These are phyloP conservation scores for Hymenoscyphus fructigenus DNA, from an alignment of 2,329 filamentous ascomycete species.

Conservation along the genomic window DNA sequence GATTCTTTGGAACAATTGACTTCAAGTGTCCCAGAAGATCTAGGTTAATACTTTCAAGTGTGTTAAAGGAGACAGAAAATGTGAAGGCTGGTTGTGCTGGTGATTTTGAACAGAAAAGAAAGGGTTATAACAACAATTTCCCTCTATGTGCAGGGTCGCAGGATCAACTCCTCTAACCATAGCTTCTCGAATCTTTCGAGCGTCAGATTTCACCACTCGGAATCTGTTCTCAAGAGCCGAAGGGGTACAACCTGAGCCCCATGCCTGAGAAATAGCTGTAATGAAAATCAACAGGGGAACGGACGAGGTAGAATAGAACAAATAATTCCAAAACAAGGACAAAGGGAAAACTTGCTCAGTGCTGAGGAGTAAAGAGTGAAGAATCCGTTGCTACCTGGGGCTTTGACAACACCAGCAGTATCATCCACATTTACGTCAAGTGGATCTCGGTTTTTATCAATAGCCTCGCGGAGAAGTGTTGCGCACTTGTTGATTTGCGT, in stretches of 20 bases:
- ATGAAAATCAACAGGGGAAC: slow-evolving; percentile 23
- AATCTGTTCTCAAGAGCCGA: slow-evolving; percentile 42
- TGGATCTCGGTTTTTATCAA: slow-evolving; percentile 27
- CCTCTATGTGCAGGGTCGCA: slow-evolving; percentile 34
- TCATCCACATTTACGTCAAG: slow-evolving; percentile 8
- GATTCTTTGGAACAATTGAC: no score
- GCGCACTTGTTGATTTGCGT: slow-evolving; percentile 16
- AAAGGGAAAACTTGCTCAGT: slow-evolving; percentile 7
- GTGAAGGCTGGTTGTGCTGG: neutral
- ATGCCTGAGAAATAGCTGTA: slow-evolving; percentile 27
- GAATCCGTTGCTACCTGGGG: slow-evolving; percentile 20
- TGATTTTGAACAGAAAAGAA: neutral
- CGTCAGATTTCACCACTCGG: slow-evolving; percentile 42
- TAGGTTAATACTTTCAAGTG: neutral
- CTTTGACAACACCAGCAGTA: slow-evolving; percentile 26
- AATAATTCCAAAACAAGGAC: neutral
- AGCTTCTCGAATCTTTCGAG: slow-evolving; percentile 38
- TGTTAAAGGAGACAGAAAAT: neutral
- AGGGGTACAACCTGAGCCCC: slow-evolving; percentile 38
- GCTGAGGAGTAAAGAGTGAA: neutral
- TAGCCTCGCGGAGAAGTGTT: slow-evolving; percentile 22
- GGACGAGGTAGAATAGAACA: neutral
- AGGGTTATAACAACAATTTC: neutral
- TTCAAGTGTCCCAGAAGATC: no score
- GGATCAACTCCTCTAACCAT: slow-evolving; percentile 37